Conservation (phyloP, 306 rosid species). For the Prunus armeniaca region DNA sequence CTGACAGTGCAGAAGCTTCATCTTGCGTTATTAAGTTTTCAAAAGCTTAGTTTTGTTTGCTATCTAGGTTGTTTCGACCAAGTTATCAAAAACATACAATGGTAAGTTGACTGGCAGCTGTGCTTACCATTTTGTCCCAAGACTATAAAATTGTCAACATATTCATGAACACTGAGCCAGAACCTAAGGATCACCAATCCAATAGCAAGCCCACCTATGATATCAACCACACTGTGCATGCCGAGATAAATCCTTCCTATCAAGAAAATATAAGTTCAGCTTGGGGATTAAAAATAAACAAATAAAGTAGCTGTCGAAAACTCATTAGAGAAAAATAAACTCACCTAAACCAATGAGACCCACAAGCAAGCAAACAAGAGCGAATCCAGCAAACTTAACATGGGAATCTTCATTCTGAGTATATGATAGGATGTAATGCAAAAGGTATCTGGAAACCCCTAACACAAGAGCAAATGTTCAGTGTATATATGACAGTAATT, state of each 20-base stretch:
- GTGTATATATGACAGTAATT: conserved; percentile 11
- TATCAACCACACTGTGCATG: conserved; percentile 88
- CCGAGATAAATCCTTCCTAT: conserved; percentile 96
- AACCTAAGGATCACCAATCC: conserved; percentile 70
- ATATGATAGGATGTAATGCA: conserved; percentile 67
- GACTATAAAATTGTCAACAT: conserved; percentile 62
- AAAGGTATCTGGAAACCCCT: conserved; percentile 63
- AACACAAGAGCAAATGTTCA: conserved; percentile 32
- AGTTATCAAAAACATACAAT: conserved; percentile 3
- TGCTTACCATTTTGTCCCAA: conserved; percentile 80
- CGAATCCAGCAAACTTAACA: conserved; percentile 48
- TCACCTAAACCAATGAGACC: conserved; percentile 80
- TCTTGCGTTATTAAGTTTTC: neutral
- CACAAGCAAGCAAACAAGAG: conserved; percentile 64
- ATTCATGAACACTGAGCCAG: conserved; percentile 69
- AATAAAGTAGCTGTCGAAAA: conserved; percentile 11
- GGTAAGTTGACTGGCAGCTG: conserved; percentile 9
- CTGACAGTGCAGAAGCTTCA: neutral
- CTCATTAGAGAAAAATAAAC: conserved; percentile 19
- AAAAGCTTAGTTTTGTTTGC: neutral
- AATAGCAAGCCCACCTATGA: conserved; percentile 65
- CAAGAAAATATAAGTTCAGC: conserved; percentile 27
- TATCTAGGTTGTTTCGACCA: neutral
- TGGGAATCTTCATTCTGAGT: conserved; percentile 52
- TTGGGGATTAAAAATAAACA: conserved; percentile 22